These are phyloP conservation scores for Pseudomonodictys pantanalensis DNA, from an alignment of 495 filamentous ascomycete species.

Conservation along the genomic window DNA sequence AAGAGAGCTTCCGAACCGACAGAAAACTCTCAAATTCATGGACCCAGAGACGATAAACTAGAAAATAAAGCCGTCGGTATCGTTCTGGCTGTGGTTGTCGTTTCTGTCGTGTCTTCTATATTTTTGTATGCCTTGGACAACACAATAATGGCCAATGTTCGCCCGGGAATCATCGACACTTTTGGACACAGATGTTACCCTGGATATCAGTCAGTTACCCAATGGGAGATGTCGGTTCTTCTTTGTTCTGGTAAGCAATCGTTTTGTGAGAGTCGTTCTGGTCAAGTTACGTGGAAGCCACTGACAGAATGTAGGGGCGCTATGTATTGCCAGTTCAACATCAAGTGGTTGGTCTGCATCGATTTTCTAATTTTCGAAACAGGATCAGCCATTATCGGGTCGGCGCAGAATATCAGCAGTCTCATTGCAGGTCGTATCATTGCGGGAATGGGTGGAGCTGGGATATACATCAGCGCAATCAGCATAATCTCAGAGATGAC, in stretches of 20 bases:
- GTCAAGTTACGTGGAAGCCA: not conserved
- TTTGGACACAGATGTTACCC: slow-evolving; percentile 23
- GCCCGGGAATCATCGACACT: slow-evolving; percentile 20
- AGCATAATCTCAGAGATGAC: slow-evolving; percentile 19
- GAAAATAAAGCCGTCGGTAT: no score
- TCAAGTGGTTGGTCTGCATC: slow-evolving; percentile 37
- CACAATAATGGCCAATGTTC: slow-evolving; percentile 30
- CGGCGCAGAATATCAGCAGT: slow-evolving; percentile 36
- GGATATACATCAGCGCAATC: slow-evolving; percentile 20
- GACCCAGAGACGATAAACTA: no score
- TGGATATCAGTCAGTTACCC: slow-evolving; percentile 31
- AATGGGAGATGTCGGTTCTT: slow-evolving; percentile 1
- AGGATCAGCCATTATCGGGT: slow-evolving; percentile 40
- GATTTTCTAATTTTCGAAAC: slow-evolving; percentile 37
- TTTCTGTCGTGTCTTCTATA: slow-evolving; percentile 1
- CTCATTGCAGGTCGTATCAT: slow-evolving; percentile 43
- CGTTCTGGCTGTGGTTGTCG: slow-evolving; percentile 6
- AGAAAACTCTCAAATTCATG: no score
- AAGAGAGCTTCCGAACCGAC: no score
- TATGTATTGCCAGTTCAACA: slow-evolving; percentile 34
- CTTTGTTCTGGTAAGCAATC: slow-evolving; percentile 17
- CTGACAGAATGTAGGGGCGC: slow-evolving; percentile 7
- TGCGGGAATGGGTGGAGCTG: slow-evolving; percentile 31
- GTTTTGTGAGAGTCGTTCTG: not conserved
- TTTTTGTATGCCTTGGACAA: slow-evolving; percentile 33